Evolutionary conservation across 768 basidiomycete species (phyloP).

Genomic region (Pholiota conissans): DNA sequence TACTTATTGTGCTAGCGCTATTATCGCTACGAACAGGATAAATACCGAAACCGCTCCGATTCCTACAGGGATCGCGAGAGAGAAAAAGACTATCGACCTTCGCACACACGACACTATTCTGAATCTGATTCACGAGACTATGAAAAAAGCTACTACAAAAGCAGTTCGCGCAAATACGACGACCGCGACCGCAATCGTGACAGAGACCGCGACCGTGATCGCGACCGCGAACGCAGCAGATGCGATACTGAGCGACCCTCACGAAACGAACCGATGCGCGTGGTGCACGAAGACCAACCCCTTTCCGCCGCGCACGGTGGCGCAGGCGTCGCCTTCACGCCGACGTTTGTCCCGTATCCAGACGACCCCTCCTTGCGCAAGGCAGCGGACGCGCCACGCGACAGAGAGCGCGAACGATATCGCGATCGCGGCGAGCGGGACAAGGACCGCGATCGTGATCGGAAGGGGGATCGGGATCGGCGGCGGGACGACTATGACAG

Average conservation of each 20-base stretch:
- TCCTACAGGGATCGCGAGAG: constrained; percentile 17
- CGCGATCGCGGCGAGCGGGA: constrained; percentile 9
- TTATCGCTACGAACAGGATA: background rate
- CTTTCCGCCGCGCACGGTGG: constrained; percentile 17
- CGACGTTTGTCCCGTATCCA: constrained; percentile 19
- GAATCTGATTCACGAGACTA: constrained; percentile 16
- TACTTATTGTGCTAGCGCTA: background rate
- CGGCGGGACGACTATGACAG: constrained; percentile 20
- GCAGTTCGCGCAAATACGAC: constrained; percentile 19
- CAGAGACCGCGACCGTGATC: constrained; percentile 16
- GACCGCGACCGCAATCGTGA: constrained; percentile 15
- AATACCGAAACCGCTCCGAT: constrained; percentile 6
- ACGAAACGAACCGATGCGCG: constrained; percentile 18
- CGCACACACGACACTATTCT: constrained; percentile 17
- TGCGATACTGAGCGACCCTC: constrained; percentile 6
- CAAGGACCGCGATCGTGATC: constrained; percentile 13
- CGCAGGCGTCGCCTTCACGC: constrained; percentile 18
- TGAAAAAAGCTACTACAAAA: constrained; percentile 18
- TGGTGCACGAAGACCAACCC: constrained; percentile 23
- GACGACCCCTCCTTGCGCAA: constrained; percentile 4
- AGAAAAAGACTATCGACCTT: constrained; percentile 15
- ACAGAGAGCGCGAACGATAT: background rate
- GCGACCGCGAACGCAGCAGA: constrained; percentile 12
- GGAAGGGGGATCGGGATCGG: constrained; percentile 9
- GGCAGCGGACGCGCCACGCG: constrained; percentile 3